Conservation (phyloP, 73 alveolate species). For the Tetrahymena borealis region DNA sequence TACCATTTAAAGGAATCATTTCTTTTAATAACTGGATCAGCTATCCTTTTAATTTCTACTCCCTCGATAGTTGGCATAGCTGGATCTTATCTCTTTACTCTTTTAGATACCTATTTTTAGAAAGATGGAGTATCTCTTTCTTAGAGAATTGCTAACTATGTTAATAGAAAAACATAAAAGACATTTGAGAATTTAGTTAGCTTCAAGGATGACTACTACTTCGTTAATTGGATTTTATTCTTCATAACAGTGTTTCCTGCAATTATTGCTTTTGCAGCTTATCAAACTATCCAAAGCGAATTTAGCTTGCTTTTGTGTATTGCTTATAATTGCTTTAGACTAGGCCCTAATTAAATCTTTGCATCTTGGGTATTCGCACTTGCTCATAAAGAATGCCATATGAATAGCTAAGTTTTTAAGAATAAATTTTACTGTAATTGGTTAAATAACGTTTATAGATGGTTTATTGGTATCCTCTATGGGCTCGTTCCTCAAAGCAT, state of each 20-base stretch:
- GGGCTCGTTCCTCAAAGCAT: not conserved
- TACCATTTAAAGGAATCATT: too few relatives aligned
- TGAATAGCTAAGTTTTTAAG: not conserved
- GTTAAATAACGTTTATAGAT: not conserved
- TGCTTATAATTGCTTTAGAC: not conserved
- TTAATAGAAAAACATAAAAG: not conserved
- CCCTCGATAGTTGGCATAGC: too few relatives aligned
- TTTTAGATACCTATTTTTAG: too few relatives aligned
- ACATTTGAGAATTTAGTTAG: not conserved
- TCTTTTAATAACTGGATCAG: too few relatives aligned
- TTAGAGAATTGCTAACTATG: not conserved
- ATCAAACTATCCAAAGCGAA: not conserved
- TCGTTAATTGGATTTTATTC: not conserved
- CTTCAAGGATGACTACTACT: not conserved
- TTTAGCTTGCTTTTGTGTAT: not conserved
- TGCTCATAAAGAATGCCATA: constrained; percentile 3
- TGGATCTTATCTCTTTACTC: too few relatives aligned
- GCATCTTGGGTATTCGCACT: not conserved
- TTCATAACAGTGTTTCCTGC: not conserved
- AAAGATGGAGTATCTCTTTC: not conserved
- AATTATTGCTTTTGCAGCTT: not conserved
- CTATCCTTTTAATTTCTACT: too few relatives aligned
- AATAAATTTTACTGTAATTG: not conserved
- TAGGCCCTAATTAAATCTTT: not conserved
- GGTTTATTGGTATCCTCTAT: not conserved